Evolutionary conservation across 2,329 filamentous ascomycete genomes (phyloP).

Genomic region (Anisogramma anomala): DNA sequence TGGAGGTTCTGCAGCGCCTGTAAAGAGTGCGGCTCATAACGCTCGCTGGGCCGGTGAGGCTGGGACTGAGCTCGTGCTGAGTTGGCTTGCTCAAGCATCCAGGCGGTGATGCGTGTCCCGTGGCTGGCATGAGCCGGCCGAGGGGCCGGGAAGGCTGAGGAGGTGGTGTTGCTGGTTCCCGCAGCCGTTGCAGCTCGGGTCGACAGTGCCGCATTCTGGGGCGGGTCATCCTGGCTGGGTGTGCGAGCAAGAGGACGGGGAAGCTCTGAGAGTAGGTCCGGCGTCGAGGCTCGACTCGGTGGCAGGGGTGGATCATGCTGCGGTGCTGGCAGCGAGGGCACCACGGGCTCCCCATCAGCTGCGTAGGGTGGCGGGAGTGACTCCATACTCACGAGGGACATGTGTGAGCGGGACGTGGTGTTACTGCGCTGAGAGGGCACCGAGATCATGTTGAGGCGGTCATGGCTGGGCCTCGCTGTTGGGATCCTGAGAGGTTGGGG

Average conservation of each 20-base stretch:
- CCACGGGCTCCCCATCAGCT: not conserved
- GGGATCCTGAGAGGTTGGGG: not conserved
- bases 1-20: conserved; percentile 7
- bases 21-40: conserved; percentile 1
- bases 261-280: not conserved
- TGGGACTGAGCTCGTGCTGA: not conserved
- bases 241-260: not conserved
- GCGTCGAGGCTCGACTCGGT: conserved; percentile 5
- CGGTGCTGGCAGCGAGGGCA: not conserved
- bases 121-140: not conserved
- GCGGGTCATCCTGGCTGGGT: not conserved
- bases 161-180: not conserved
- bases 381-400: conserved; percentile 1
- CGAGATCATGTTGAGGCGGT: not conserved
- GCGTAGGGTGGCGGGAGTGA: conserved; percentile 7
- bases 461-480: not conserved
- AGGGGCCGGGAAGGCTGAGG: conserved; percentile 1
- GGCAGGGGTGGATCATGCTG: not conserved
- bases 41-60: conserved; percentile 1
- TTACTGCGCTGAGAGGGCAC: conserved; percentile 2
- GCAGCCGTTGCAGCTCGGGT: conserved; percentile 1
- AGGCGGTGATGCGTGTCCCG: conserved; percentile 5
- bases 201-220: not conserved
- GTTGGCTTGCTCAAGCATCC: conserved; percentile 7
- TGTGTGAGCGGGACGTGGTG: not conserved